Evolutionary conservation across 208 protist genomes (phyloP).

Genomic region (Crithidia expoeki): DNA sequence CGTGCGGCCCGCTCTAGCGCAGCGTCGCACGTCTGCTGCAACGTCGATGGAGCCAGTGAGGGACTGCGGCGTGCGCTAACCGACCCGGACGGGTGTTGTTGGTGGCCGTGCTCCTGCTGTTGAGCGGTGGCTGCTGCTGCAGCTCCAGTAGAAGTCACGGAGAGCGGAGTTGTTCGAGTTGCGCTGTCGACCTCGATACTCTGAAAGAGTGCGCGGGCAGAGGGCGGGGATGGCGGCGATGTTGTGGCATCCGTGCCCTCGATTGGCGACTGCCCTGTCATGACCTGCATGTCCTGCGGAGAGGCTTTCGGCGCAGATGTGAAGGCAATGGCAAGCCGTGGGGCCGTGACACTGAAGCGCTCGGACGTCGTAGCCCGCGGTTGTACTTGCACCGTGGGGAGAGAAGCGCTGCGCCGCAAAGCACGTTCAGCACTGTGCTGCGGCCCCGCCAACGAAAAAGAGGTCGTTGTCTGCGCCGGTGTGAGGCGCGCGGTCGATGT

Average conservation of each 20-base stretch:
- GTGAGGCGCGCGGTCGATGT: neutral
- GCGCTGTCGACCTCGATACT: constrained; percentile 20
- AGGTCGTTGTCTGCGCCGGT: neutral
- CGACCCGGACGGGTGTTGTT: neutral
- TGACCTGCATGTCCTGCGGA: neutral
- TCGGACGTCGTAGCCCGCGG: neutral
- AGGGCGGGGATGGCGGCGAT: constrained; percentile 26
- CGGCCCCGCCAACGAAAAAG: neutral
- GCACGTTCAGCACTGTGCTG: constrained; percentile 11
- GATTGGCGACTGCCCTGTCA: constrained; percentile 8
- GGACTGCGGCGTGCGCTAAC: neutral
- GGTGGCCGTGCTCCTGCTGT: no score
- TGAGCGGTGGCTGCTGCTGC: constrained; percentile 5
- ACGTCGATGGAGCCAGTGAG: neutral
- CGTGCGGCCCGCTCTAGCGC: constrained; percentile 27
- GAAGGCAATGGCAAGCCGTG: neutral
- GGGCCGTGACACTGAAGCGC: constrained; percentile 5
- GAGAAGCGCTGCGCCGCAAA: constrained; percentile 21
- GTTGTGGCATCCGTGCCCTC: neutral
- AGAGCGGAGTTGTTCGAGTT: neutral
- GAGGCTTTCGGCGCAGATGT: neutral
- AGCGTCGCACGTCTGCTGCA: constrained; percentile 25
- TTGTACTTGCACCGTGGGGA: neutral
- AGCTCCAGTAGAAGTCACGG: neutral
- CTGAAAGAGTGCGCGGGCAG: constrained; percentile 33